A percentile compares a stretch with the other conserved stretches of the same genome.
Evolutionary conservation across 306 rosid genomes (phyloP).

Genomic region (Astragalus glycyphyllos): DNA sequence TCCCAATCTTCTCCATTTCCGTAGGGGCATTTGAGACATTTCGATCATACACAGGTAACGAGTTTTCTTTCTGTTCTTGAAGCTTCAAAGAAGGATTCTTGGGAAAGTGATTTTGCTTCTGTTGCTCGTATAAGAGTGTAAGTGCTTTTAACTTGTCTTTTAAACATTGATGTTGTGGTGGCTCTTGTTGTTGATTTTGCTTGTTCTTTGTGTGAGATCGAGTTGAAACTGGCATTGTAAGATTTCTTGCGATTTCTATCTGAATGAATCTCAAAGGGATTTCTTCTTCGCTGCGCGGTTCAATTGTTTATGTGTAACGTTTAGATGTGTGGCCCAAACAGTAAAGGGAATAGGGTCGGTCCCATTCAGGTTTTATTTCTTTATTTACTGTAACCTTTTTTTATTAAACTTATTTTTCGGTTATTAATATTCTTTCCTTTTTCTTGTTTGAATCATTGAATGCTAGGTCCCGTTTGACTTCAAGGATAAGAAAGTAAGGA

Average conservation of each 20-base stretch:
- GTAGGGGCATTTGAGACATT: neutral
- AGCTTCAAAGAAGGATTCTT: constrained; percentile 48
- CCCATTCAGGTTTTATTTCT: too few relatives aligned
- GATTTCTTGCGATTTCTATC: neutral
- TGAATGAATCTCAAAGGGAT: too few relatives aligned
- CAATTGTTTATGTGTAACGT: too few relatives aligned
- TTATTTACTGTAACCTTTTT: too few relatives aligned
- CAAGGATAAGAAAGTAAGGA: too few relatives aligned
- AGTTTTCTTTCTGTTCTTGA: constrained; percentile 57
- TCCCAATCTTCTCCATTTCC: constrained; percentile 47
- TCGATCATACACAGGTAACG: constrained; percentile 42
- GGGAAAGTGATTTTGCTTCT: constrained; percentile 57
- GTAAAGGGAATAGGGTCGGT: too few relatives aligned
- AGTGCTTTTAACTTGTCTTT: constrained; percentile 84
- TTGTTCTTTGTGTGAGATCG: constrained; percentile 56
- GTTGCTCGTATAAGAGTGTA: constrained; percentile 76
- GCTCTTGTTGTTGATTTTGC: constrained; percentile 36
- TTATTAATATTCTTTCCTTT: too few relatives aligned
- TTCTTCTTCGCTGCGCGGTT: too few relatives aligned
- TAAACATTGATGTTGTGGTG: constrained; percentile 71
- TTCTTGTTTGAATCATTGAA: too few relatives aligned
- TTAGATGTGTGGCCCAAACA: too few relatives aligned
- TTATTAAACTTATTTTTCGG: too few relatives aligned
- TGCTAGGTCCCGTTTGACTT: too few relatives aligned
- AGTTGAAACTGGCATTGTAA: constrained; percentile 77